Evolutionary conservation across 345 rosid species (phyloP).

Genomic region (Aegle marmelos): DNA sequence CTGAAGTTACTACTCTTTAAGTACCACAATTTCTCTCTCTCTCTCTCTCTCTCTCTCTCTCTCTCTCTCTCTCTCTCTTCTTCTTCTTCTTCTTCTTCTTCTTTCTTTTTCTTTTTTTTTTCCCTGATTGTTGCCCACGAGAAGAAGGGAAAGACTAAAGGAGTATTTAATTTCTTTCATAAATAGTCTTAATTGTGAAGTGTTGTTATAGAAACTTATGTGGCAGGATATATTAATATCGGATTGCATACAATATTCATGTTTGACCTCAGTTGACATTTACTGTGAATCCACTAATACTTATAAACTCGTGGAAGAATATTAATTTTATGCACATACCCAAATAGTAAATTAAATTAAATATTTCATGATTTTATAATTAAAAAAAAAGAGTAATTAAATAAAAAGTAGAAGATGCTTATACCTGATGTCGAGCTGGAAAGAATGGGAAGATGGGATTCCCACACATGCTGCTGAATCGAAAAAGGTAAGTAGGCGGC

Average conservation of each 20-base stretch:
- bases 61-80: too few relatives aligned
- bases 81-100: too few relatives aligned
- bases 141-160: neutral
- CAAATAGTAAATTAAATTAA: neutral
- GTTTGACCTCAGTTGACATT: conserved; percentile 3
- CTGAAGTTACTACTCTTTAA: neutral
- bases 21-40: too few relatives aligned
- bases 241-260: neutral
- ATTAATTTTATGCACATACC: neutral
- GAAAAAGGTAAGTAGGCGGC: conserved; percentile 16
- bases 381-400: too few relatives aligned
- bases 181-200: neutral
- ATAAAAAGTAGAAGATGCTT: neutral
- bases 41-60: too few relatives aligned
- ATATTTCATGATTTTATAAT: too few relatives aligned
- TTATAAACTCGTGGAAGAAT: neutral
- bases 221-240: neutral
- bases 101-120: too few relatives aligned
- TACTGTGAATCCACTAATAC: neutral
- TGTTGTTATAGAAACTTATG: neutral
- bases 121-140: neutral
- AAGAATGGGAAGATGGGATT: conserved; percentile 41
- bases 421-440: conserved; percentile 25
- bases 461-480: conserved; percentile 40
- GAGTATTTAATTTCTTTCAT: neutral